Percentiles rank a stretch among this genome's conserved stretches.
These are phyloP conservation scores for Somion occarium DNA, from an alignment of 1,284 basidiomycete genomes.

Conservation along the genomic window DNA sequence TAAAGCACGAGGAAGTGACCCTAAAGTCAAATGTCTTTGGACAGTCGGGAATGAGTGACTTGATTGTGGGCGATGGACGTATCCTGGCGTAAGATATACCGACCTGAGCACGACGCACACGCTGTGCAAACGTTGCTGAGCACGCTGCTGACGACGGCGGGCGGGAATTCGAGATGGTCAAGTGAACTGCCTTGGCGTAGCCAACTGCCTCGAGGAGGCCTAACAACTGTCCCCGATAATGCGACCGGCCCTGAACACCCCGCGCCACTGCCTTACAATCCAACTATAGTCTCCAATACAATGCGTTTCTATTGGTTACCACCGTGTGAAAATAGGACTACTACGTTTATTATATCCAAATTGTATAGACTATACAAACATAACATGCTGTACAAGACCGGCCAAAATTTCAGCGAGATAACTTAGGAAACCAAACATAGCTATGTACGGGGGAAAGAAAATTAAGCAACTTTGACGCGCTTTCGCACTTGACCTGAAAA, in stretches of 20 bases:
- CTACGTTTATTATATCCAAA: conserved; percentile 2
- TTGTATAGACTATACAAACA: conserved; percentile 1
- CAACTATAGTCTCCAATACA: background rate
- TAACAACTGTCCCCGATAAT: conserved; percentile 17
- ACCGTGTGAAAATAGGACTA: background rate
- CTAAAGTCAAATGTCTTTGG: conserved; percentile 1
- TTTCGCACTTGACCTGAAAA: background rate
- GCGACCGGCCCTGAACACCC: conserved; percentile 16
- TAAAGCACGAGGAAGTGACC: background rate
- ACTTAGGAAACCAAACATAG: background rate
- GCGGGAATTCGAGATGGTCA: conserved; percentile 12
- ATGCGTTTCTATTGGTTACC: background rate
- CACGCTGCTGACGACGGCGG: conserved; percentile 15
- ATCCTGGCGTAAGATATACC: conserved; percentile 3
- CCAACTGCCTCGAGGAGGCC: conserved; percentile 20
- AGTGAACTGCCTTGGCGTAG: conserved; percentile 16
- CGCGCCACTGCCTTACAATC: conserved; percentile 5
- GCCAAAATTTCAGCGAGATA: background rate
- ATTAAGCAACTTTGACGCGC: background rate
- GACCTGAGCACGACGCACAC: conserved; percentile 13
- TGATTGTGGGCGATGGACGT: background rate
- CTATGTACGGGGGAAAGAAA: too few relatives aligned
- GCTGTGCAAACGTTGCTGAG: conserved; percentile 14
- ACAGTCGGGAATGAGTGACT: background rate
- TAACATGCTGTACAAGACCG: background rate